Evolutionary conservation across 2,329 filamentous ascomycete species (phyloP), one percentile per base, ranked within the genome.

Genomic region (Sporothrix schenckii): DNA sequence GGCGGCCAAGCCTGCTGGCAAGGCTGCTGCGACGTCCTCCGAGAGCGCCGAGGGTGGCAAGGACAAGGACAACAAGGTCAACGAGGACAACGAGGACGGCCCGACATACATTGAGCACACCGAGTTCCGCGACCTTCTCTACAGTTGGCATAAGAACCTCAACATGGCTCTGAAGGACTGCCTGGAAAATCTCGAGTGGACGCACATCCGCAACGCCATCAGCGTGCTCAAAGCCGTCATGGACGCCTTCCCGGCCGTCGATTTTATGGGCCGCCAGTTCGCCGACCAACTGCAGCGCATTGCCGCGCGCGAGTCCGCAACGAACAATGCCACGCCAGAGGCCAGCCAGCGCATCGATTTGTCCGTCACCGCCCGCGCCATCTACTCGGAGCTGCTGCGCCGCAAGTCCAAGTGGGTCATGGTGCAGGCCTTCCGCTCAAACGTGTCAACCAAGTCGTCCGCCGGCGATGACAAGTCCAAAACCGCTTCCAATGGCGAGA

Each of bases 201-300:
- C 97, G 91, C 94, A 97, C 79, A 97, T 98, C 77, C 90, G 94
- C 69, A 99, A 99, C 78, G 93, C 93, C 58, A 96, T 98, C 74
- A 95, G 91, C 71, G 86, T 98, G 4, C 84, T 99, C 71, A 96
- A 95, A 78, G 86, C 88, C 13, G 85, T 97, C 63, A 87, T 92
- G 30, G 89, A 93, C 66, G 86, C 89, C 76, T 99, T 97, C 84
- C 96, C 95, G 4, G 91, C 90, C 19, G 88, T 98, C 71, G 93
- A 97, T 77, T 95, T 93, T 79, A 94, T 97, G 85, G 95, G 92
- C 47, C 84, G 83, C 52, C 86, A 87, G 74, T 88, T 90, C 72
- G 84, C 86, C 44, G 83, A 86, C 49, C 85, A 91, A 74, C 83
- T 92, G 24, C 87, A 89, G 74, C 85, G 83, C n/a, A 89, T 94